Evolutionary conservation across 1,284 basidiomycete species (phyloP).

Genomic region (Ganoderma sinense): DNA sequence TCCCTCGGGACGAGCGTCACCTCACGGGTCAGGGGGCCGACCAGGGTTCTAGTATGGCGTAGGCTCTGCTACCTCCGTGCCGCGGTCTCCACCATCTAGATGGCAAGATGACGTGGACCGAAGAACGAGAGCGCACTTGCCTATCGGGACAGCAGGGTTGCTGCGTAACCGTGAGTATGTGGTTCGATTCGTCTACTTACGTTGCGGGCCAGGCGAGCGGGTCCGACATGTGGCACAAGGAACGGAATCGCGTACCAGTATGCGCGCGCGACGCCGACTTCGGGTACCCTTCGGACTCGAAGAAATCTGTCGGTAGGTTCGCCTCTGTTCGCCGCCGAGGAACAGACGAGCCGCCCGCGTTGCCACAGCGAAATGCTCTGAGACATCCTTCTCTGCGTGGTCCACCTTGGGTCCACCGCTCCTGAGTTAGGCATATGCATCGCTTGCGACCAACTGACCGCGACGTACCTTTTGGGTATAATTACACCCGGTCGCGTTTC

Average conservation of each 20-base stretch:
- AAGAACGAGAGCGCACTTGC: not conserved
- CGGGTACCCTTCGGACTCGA: not conserved
- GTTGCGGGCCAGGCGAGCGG: not conserved
- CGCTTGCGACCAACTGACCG: not conserved
- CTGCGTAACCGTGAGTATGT: not conserved
- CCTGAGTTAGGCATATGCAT: not conserved
- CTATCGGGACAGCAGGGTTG: not conserved
- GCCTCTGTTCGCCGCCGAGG: not conserved
- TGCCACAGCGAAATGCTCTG: not conserved
- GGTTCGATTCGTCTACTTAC: not conserved
- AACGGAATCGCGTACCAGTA: not conserved
- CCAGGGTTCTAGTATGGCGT: constrained; percentile 8
- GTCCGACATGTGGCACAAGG: not conserved
- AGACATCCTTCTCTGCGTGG: not conserved
- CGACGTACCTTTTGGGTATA: not conserved
- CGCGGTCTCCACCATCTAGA: not conserved
- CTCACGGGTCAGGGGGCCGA: not conserved
- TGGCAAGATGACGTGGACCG: not conserved
- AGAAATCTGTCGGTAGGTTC: not conserved
- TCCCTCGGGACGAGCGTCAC: not conserved
- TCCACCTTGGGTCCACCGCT: not conserved
- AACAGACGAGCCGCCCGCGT: not conserved
- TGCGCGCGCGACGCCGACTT: not conserved
- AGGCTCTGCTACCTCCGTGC: not conserved
- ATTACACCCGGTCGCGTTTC: not conserved